Base-by-base conservation (phyloP, 202 grass and related monocot genomes). In the Hordeum pubiflorum region DNA sequence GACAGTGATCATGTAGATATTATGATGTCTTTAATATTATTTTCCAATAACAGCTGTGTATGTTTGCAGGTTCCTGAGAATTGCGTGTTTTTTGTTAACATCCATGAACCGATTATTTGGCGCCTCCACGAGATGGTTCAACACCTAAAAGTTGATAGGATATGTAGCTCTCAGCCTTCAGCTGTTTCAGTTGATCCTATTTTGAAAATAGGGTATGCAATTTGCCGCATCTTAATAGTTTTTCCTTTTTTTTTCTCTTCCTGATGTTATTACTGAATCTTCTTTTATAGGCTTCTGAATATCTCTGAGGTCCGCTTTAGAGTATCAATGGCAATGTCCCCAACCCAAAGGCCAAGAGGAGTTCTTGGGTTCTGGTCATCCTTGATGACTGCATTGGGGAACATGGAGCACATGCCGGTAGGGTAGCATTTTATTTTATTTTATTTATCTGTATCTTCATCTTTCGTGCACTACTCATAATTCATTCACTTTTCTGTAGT, bases 371-470 rank as follows among this genome's bases (percentile, higher is more conserved):
- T 98, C 81, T 98, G 95, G 95, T 89, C 95, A 27, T 98, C 95
- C 63, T 92, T 98, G 81, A 95, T 98, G 95, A 98, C 95, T 77
- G 95, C 95, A 80, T 76, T 98, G 26, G 95, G 95, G 78, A 98
- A 98, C 83, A 98, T 94, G 95, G 95, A 98, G 58, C 92, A 98
- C 82, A 98, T 98, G 95, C 95, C 88, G 84, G 95, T 98, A 93
- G 50, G 83, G 32, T 31, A 71, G 44, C 43, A 58, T 31, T 81
- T 81, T 9, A 36, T 54, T 81, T 81, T 9, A 36, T 54, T 21
- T 68, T 69, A 3, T 13, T 54, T 59, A n/a, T 12, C 21, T 64
- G 8, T 72, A 39, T 79, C 22, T n/a, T 75, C 4, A 10, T 83
- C 34, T 67, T 85, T 76, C 2, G 9, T 48, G 39, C 18, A 52